phyloP scores from a whole-genome alignment of 345 rosid genomes.

The Stellera chamaejasme region DNA sequence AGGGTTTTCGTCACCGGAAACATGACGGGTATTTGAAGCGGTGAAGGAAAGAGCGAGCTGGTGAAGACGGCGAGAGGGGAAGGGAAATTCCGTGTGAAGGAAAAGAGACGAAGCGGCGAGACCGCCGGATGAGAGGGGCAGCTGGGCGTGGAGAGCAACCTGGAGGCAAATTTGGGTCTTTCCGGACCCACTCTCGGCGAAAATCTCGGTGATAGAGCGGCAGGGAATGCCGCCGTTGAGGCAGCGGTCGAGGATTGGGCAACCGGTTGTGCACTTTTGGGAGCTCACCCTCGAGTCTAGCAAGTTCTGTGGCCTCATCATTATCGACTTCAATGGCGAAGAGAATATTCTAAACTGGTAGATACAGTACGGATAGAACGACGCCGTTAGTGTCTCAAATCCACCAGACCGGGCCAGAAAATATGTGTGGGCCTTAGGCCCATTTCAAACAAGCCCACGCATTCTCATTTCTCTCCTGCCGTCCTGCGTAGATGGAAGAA shows the following conservation, averaged over 20 bases:
- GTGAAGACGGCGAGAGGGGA: conserved; percentile 67
- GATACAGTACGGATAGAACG: too few relatives aligned
- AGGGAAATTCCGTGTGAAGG: conserved; percentile 72
- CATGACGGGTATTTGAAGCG: conserved; percentile 21
- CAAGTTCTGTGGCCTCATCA: conserved; percentile 41
- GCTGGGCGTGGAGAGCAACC: conserved; percentile 63
- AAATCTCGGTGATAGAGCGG: conserved; percentile 67
- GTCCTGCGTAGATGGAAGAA: too few relatives aligned
- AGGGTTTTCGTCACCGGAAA: conserved; percentile 29
- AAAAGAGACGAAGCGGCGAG: conserved; percentile 66
- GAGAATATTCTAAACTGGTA: too few relatives aligned
- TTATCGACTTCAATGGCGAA: too few relatives aligned
- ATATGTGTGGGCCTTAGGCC: too few relatives aligned
- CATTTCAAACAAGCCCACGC: too few relatives aligned
- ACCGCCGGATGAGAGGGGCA: conserved; percentile 67
- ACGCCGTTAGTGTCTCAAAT: too few relatives aligned
- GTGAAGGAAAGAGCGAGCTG: conserved; percentile 44
- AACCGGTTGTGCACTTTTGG: conserved; percentile 56
- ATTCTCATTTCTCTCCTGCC: too few relatives aligned
- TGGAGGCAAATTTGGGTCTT: conserved; percentile 92
- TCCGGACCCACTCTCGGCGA: conserved; percentile 80
- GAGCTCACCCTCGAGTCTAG: conserved; percentile 15
- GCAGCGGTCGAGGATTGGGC: conserved; percentile 49
- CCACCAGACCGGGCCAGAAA: too few relatives aligned
- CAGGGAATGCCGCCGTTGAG: conserved; percentile 76